Base-by-base conservation (phyloP, 108 stramenopile genomes). In the Pseudonitzschia pungens region DNA sequence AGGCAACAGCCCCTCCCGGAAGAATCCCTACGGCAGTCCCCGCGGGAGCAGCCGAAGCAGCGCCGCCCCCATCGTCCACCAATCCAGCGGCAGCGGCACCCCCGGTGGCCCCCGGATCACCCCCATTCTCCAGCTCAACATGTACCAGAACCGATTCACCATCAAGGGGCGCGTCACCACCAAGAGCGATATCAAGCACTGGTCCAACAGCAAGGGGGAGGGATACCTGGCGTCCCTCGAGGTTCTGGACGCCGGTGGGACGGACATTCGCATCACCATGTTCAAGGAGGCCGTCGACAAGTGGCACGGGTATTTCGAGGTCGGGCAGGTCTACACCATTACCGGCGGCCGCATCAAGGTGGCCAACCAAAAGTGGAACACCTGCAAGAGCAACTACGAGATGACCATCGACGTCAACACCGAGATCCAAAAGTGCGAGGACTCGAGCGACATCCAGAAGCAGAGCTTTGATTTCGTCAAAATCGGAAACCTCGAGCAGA, bases 221-320 rank as follows among this genome's bases (percentile, higher is more conserved):
- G 98, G 98, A 58, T 74, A 68, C 36, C 83, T 99, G 10, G 96
- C 96, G 76, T 81, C 80, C 27, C 73, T 98, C 32, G 96, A 94
- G 66, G 77, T 99, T 22, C 77, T 99, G 55, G 98, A 99, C 73
- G 76, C 81, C 32, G 68, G 72, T 9, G 97, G 95, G 4, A 80
- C 81, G 53, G 98, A 99, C 81, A 93, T 99, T 68, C 85, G 91
- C 28, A 94, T 84, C 63, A 99, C 98, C 60, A 89, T 99, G 71
- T 99, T 99, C 88, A 97, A 97, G 81, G 97, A 97, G 65, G 94
- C 90, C 10, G 95, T 93, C 33, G 96, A 98, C 27, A 96, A 93
- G 72, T 97, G 91, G 70, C 87, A 92, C 81, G 55, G 64, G 44
- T 53, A 92, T 10, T 75, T 99, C 53, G 84, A 97, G 84, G 86